These are phyloP conservation scores for Mucuna pruriens DNA, from an alignment of 306 rosid species.

Conservation along the genomic window DNA sequence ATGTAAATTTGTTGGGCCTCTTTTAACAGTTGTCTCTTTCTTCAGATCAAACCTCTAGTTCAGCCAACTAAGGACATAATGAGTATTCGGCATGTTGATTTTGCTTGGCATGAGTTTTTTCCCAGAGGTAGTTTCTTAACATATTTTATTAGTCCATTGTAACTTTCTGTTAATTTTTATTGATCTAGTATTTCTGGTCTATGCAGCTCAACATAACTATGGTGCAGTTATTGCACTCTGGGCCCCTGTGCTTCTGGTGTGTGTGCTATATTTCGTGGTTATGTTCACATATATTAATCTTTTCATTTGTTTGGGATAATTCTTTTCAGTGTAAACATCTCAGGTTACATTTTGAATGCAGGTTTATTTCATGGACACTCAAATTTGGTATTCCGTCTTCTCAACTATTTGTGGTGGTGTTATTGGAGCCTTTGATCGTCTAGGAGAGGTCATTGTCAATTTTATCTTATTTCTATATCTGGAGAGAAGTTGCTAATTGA, in stretches of 20 bases:
- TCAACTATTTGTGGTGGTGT: conserved; percentile 89
- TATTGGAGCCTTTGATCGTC: conserved; percentile 93
- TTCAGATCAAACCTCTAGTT: conserved; percentile 87
- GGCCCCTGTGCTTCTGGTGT: conserved; percentile 81
- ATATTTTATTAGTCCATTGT: conserved; percentile 16
- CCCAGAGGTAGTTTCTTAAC: conserved; percentile 67
- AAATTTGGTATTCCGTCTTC: conserved; percentile 91
- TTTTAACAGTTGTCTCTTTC: conserved; percentile 25
- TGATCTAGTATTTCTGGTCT: conserved; percentile 35
- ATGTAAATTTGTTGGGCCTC: conserved; percentile 32
- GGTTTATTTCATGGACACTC: conserved; percentile 98
- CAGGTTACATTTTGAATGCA: conserved; percentile 48
- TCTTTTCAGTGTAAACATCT: conserved; percentile 36
- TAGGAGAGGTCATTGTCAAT: conserved; percentile 77
- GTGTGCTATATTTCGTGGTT: conserved; percentile 44
- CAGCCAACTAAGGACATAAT: conserved; percentile 89
- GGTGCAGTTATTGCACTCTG: conserved; percentile 87
- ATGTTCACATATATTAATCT: conserved; percentile 30
- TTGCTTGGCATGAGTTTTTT: conserved; percentile 90
- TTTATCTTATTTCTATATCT: conserved; percentile 21
- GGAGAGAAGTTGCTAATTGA: conserved; percentile 7
- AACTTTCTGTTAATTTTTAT: conserved; percentile 27
- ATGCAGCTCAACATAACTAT: conserved; percentile 74
- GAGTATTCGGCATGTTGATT: conserved; percentile 69
- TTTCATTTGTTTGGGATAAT: conserved; percentile 29